A percentile compares a stretch with the other conserved stretches of the same genome.
Conservation (phyloP, 164 flowering plant species). For the Malania oleifera region DNA sequence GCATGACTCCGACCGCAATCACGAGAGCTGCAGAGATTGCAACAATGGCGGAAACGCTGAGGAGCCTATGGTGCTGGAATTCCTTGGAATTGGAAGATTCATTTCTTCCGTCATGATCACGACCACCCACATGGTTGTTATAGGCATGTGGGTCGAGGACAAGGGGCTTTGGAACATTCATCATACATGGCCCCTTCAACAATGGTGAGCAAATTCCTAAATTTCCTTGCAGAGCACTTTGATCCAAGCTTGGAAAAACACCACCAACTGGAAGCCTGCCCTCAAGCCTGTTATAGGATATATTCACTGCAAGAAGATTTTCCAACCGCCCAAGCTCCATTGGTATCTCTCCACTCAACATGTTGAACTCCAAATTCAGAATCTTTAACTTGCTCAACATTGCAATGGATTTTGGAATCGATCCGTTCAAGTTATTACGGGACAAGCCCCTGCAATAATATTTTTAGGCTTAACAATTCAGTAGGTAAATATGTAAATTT, state of each 20-base stretch:
- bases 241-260: conserved; percentile 65
- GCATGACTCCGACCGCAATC: conserved; percentile 60
- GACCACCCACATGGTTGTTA: conserved; percentile 29
- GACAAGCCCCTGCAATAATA: conserved; percentile 79
- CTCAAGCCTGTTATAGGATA: conserved; percentile 67
- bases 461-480: too few relatives aligned
- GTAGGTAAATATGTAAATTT: neutral
- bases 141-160: conserved; percentile 69
- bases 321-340: conserved; percentile 53
- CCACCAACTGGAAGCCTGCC: conserved; percentile 76
- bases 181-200: conserved; percentile 73
- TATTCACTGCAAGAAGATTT: conserved; percentile 73
- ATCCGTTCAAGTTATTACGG: conserved; percentile 60
- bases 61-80: conserved; percentile 45
- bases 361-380: conserved; percentile 63
- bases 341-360: conserved; percentile 82
- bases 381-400: conserved; percentile 65
- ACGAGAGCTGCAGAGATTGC: conserved; percentile 72
- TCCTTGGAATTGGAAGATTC: conserved; percentile 11
- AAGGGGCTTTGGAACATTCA: conserved; percentile 84
- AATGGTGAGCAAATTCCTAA: conserved; percentile 89
- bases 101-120: neutral
- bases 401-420: conserved; percentile 61
- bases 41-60: conserved; percentile 73
- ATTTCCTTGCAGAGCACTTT: conserved; percentile 72